A percentile compares a stretch with the other conserved stretches of the same genome.
phyloP scores from a whole-genome alignment of 2,329 filamentous ascomycete species.

The Aspergillus udagawae region DNA sequence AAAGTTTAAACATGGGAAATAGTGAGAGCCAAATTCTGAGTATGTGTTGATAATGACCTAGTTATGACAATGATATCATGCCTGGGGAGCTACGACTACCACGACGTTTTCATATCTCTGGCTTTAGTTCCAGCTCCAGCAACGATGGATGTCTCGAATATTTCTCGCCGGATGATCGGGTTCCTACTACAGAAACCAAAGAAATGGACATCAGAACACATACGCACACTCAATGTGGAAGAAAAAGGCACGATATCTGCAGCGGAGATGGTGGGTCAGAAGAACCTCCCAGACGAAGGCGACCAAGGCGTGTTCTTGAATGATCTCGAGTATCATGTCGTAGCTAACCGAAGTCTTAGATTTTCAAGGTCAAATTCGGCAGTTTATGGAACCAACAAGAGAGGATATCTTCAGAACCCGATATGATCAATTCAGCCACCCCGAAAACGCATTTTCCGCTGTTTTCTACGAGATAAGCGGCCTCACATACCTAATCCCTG shows the following conservation, averaged over 20 bases:
- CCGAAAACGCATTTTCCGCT: not conserved
- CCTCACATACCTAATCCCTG: not conserved
- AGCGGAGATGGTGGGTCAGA: not conserved
- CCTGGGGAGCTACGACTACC: too few species aligned
- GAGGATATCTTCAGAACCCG: not conserved
- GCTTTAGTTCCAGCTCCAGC: too few species aligned
- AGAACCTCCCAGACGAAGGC: not conserved
- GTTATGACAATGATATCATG: too few species aligned
- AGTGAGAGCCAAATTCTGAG: too few species aligned
- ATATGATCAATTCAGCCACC: not conserved
- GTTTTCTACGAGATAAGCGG: not conserved
- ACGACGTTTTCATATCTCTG: too few species aligned
- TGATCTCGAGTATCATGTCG: not conserved
- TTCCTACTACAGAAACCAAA: not conserved
- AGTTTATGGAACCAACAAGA: not conserved
- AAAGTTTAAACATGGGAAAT: too few species aligned
- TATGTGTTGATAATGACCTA: too few species aligned
- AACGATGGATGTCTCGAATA: too few species aligned
- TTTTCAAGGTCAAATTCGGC: not conserved
- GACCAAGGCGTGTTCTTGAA: not conserved
- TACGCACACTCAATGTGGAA: not conserved
- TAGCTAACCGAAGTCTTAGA: not conserved
- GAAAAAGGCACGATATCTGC: not conserved
- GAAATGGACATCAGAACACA: not conserved
- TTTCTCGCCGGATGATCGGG: not conserved